Evolutionary conservation across 805 yeast species (phyloP).

Genomic region (Ogataea nonfermentans): DNA sequence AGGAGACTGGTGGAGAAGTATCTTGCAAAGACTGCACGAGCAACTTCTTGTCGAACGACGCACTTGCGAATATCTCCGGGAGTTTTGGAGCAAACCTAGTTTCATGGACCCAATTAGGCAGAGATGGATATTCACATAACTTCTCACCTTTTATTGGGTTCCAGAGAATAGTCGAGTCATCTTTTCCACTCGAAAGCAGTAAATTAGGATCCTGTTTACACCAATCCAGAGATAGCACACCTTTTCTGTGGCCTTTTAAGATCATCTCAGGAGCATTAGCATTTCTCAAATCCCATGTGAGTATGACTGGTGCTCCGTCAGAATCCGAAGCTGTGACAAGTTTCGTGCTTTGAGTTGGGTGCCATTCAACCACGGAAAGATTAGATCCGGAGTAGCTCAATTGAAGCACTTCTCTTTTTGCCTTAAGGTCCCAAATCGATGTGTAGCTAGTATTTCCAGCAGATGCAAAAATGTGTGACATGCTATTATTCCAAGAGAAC

Average conservation of each 20-base stretch:
- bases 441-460: slow-evolving; percentile 85
- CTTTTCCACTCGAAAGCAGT: slow-evolving; percentile 88
- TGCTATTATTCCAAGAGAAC: slow-evolving; percentile 84
- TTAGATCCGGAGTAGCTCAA: slow-evolving; percentile 72
- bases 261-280: slow-evolving; percentile 84
- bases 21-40: slow-evolving; percentile 86
- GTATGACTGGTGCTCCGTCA: slow-evolving; percentile 74
- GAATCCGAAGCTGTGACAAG: slow-evolving; percentile 84
- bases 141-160: slow-evolving; percentile 73
- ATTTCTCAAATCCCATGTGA: slow-evolving; percentile 93
- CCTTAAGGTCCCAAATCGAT: slow-evolving; percentile 90
- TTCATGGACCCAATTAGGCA: slow-evolving; percentile 92
- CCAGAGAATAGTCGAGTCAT: slow-evolving; percentile 86
- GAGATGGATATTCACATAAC: slow-evolving; percentile 84
- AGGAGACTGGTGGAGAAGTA: slow-evolving; percentile 56
- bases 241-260: slow-evolving; percentile 79
- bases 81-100: slow-evolving; percentile 81
- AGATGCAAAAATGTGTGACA: slow-evolving; percentile 83
- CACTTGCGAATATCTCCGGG: slow-evolving; percentile 87
- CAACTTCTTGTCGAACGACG: slow-evolving; percentile 84
- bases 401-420: slow-evolving; percentile 85
- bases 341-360: slow-evolving; percentile 83
- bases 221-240: slow-evolving; percentile 92
- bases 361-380: slow-evolving; percentile 88
- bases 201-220: slow-evolving; percentile 76